Evolutionary conservation across 2,329 filamentous ascomycete genomes (phyloP), one percentile per base, ranked within the genome.

Genomic region (Endothia cerciana): DNA sequence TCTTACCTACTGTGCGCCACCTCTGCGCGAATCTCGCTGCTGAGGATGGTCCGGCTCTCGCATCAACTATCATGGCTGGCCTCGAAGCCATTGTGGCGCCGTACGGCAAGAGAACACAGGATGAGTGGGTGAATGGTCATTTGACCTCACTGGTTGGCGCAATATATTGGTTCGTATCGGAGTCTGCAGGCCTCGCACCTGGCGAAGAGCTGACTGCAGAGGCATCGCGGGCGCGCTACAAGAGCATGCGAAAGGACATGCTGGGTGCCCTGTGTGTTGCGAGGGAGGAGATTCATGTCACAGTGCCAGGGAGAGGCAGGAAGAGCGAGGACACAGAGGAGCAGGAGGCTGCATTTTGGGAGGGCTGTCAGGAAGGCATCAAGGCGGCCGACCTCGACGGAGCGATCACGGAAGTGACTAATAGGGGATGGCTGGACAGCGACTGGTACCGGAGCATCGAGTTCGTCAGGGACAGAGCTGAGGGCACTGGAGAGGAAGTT

Each of bases 51-150:
- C 82, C 85, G 7, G 82, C 81, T 4, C 83, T 93, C 3, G 87
- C 87, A 0, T 90, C 91, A 0, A 91, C 93, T 63, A 85, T 96
- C 0, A 86, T 92, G 59, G 89, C 91, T 0, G 93, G 91, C 0
- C 83, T 93, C 61, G 89, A 90, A 80, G 78, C 80, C 22, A 83
- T 87, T 59, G 71, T 82, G 13, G 74, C 76, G 1, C 80, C 81
- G 0, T 75, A 76, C 15, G 82, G 82, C n/a, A 74, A 72, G 33
- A 77, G 75, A 45, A 80, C 80, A 61, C 74, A 81, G 65, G 80
- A 87, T 69, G 77, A 80, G 64, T 84, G 83, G 84, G 74, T 83
- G 7, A 73, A 80, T 57, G 74, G 76, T 49, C 80, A 88, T 64
- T 69, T 85, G 1, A 80, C 85, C 1, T 81, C 84, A 0, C 75